Conservation (phyloP, 108 stramenopile species). For the Licmophora abbreviata region DNA sequence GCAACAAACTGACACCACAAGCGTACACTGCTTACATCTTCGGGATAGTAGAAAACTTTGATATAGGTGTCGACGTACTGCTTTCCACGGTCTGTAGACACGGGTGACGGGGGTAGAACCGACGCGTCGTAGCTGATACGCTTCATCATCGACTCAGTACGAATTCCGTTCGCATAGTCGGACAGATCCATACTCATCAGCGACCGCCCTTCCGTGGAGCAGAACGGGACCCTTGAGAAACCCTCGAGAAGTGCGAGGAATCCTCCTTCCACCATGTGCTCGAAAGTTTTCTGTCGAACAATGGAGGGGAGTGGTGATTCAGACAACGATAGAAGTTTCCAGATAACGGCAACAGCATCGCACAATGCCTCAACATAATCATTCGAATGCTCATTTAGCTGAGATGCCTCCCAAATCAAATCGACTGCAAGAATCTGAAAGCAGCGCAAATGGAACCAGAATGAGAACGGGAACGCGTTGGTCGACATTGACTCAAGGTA, state of each 20-base stretch:
- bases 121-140: constrained; percentile 23
- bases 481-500: background rate
- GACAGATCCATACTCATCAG: constrained; percentile 94
- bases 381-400: constrained; percentile 65
- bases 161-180: constrained; percentile 49
- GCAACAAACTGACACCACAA: background rate
- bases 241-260: constrained; percentile 73
- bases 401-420: constrained; percentile 70
- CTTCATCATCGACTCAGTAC: constrained; percentile 26
- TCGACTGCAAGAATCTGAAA: constrained; percentile 40
- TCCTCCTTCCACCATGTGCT: constrained; percentile 40
- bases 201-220: constrained; percentile 88
- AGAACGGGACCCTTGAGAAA: constrained; percentile 66
- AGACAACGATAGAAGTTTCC: constrained; percentile 29
- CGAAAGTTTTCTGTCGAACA: constrained; percentile 39
- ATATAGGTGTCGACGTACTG: constrained; percentile 83
- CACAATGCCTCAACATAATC: constrained; percentile 68
- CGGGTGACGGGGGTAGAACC: constrained; percentile 20
- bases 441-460: constrained; percentile 2
- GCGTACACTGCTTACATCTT: constrained; percentile 35
- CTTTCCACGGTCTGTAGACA: constrained; percentile 28
- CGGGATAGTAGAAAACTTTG: constrained; percentile 85
- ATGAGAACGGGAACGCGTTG: background rate
- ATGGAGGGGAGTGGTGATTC: constrained; percentile 22
- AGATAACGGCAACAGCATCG: constrained; percentile 31